These are phyloP conservation scores for Phyllosticta capitalensis DNA, from an alignment of 2,329 filamentous ascomycete species.

Conservation along the genomic window DNA sequence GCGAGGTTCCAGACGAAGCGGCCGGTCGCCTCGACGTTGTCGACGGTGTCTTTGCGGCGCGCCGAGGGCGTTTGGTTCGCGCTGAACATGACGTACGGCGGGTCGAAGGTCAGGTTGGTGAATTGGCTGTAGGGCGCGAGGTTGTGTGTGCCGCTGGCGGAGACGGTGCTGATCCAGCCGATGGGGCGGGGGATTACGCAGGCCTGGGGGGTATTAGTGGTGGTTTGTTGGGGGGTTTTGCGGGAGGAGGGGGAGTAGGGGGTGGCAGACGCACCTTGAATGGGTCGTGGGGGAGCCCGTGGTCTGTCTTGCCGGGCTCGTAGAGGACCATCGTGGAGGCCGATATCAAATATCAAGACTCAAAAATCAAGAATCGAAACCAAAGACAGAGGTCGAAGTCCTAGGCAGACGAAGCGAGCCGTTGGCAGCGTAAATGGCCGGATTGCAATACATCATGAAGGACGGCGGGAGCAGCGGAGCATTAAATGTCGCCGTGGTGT, in stretches of 20 bases:
- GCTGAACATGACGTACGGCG: conserved; percentile 53
- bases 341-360: neutral
- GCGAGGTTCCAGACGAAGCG: conserved; percentile 52
- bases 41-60: conserved; percentile 46
- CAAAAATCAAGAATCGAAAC: neutral
- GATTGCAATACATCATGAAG: too few species aligned
- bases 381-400: too few species aligned
- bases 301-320: conserved; percentile 42
- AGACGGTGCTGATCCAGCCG: conserved; percentile 52
- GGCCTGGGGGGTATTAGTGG: conserved; percentile 24
- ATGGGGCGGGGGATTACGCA: conserved; percentile 54
- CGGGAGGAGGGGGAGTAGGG: neutral
- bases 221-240: neutral
- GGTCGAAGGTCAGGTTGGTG: conserved; percentile 54
- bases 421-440: neutral
- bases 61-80: conserved; percentile 44
- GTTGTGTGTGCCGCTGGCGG: conserved; percentile 40
- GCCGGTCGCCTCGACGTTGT: conserved; percentile 47
- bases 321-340: conserved; percentile 38
- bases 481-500: neutral
- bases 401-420: too few species aligned
- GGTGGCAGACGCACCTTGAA: conserved; percentile 38
- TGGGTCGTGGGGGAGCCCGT: conserved; percentile 44
- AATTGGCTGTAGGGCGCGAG: conserved; percentile 54
- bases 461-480: neutral